Evolutionary conservation across 768 basidiomycete genomes (phyloP).

Genomic region (Rhodotorula diobovata): DNA sequence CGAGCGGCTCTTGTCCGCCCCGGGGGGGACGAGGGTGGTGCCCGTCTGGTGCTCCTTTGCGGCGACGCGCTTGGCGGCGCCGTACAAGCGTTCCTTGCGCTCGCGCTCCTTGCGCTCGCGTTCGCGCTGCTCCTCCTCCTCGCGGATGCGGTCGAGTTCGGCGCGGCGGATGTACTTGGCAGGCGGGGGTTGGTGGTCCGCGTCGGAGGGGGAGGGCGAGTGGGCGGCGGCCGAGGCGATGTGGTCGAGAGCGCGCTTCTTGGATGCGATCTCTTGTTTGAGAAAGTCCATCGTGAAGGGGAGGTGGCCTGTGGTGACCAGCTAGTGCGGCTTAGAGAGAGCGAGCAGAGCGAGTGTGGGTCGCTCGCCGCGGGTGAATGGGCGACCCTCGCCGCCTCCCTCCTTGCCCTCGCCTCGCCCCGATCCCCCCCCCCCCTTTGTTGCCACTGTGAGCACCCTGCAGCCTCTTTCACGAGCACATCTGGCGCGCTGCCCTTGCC

Average conservation of each 20-base stretch:
- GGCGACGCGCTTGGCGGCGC: constrained; percentile 34
- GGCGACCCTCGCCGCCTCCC: too few relatives aligned
- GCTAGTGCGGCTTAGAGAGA: neutral
- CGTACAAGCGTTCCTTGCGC: constrained; percentile 46
- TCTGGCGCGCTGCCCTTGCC: too few relatives aligned
- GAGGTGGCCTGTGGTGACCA: too few relatives aligned
- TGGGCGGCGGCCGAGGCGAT: constrained; percentile 36
- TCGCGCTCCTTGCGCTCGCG: constrained; percentile 52
- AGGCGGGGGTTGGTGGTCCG: constrained; percentile 47
- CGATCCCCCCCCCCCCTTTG: too few relatives aligned
- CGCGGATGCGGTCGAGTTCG: constrained; percentile 69
- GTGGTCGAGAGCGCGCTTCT: constrained; percentile 68
- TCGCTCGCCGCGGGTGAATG: neutral
- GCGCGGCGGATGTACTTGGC: constrained; percentile 86
- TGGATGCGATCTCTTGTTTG: constrained; percentile 70
- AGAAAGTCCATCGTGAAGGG: constrained; percentile 74
- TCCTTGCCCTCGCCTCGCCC: too few relatives aligned
- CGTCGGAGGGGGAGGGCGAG: neutral
- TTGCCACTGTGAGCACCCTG: too few relatives aligned
- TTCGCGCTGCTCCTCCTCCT: constrained; percentile 52
- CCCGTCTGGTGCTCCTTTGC: neutral
- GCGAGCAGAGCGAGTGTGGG: too few relatives aligned
- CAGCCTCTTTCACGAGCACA: neutral
- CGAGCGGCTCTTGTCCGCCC: too few relatives aligned
- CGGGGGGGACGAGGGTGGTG: neutral